phyloP scores from a whole-genome alignment of 495 filamentous ascomycete genomes.

The Aspergillus coremiiformis region DNA sequence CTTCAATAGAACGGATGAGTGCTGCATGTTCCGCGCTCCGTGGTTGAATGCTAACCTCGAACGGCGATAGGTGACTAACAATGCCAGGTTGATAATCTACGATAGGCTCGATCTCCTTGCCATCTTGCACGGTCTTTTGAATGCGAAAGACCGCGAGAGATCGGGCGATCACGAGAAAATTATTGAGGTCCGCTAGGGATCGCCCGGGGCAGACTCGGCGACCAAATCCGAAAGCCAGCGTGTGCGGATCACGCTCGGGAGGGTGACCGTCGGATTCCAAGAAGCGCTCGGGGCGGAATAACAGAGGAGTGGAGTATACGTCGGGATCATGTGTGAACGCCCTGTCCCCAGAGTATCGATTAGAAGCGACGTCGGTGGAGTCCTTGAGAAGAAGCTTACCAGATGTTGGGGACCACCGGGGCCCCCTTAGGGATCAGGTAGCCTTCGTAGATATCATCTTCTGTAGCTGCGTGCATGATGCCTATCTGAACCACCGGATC shows the following conservation, averaged over 20 bases:
- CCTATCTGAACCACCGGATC: slow-evolving; percentile 31
- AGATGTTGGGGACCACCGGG: slow-evolving; percentile 28
- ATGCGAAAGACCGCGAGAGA: slow-evolving; percentile 49
- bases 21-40: neutral
- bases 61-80: slow-evolving; percentile 28
- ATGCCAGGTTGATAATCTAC: slow-evolving; percentile 27
- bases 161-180: slow-evolving; percentile 42
- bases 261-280: slow-evolving; percentile 7
- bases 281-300: slow-evolving; percentile 30
- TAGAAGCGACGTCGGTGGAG: too few relatives aligned
- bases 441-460: slow-evolving; percentile 39
- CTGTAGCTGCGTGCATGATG: slow-evolving; percentile 46
- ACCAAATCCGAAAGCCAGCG: slow-evolving; percentile 47
- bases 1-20: neutral
- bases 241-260: slow-evolving; percentile 20
- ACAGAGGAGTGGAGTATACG: slow-evolving; percentile 11
- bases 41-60: slow-evolving; percentile 17
- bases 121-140: slow-evolving; percentile 8
- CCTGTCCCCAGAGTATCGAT: neutral
- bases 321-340: slow-evolving; percentile 13
- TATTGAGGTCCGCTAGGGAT: slow-evolving; percentile 45
- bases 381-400: slow-evolving; percentile 12
- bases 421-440: slow-evolving; percentile 40
- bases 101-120: slow-evolving; percentile 17
- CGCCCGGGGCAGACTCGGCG: slow-evolving; percentile 52